phyloP scores from a whole-genome alignment of 805 yeast genomes.

The Saitoella complicata region DNA sequence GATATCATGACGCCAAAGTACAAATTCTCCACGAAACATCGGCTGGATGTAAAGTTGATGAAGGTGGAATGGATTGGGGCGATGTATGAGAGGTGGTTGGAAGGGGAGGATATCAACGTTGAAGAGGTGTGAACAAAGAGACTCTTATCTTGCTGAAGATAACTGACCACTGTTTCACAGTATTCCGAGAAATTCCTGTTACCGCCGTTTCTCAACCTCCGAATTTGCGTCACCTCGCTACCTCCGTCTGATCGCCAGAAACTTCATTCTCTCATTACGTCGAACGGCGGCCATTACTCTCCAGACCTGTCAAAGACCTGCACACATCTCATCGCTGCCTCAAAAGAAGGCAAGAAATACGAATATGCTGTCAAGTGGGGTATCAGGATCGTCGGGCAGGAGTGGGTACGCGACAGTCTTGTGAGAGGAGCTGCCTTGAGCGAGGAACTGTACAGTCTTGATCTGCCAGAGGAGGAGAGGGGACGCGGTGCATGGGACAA shows the following conservation, averaged over 20 bases:
- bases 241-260: conserved; percentile 10
- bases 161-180: too few species aligned
- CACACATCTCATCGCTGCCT: conserved; percentile 18
- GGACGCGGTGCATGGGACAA: conserved; percentile 19
- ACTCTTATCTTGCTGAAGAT: too few species aligned
- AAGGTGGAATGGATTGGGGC: conserved; percentile 28
- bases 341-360: conserved; percentile 17
- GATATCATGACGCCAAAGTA: conserved; percentile 36
- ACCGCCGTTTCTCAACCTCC: conserved; percentile 18
- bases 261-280: conserved; percentile 14
- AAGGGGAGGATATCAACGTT: conserved; percentile 27
- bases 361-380: conserved; percentile 24
- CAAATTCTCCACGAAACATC: conserved; percentile 26
- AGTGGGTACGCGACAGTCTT: conserved; percentile 28
- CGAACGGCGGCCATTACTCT: conserved; percentile 18
- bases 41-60: conserved; percentile 38
- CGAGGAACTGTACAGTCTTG: conserved; percentile 22
- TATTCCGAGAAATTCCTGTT: conserved; percentile 11
- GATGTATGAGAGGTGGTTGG: conserved; percentile 35
- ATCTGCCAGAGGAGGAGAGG: conserved; percentile 17
- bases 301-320: conserved; percentile 15
- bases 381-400: conserved; percentile 26
- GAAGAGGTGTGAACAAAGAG: conserved; percentile 5
- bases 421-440: conserved; percentile 26
- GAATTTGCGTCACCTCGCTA: conserved; percentile 24